phyloP scores from a whole-genome alignment of 495 filamentous ascomycete genomes.

The Neurospora sp. region DNA sequence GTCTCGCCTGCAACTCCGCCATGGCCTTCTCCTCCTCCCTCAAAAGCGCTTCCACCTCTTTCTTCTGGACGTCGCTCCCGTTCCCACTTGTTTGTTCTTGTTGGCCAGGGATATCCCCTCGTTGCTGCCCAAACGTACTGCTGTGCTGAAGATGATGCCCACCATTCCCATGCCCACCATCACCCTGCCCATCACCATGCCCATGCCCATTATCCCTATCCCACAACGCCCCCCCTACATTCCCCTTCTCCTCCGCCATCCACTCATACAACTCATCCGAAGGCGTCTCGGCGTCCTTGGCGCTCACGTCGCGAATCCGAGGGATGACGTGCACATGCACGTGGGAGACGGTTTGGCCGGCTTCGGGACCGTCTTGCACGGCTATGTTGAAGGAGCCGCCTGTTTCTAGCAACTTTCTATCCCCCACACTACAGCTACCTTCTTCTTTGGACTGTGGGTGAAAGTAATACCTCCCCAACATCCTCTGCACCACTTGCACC shows the following conservation, averaged over 20 bases:
- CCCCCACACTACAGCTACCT: not conserved
- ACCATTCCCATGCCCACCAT: not conserved
- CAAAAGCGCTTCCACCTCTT: not conserved
- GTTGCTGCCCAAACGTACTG: not conserved
- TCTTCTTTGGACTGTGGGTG: conserved; percentile 12
- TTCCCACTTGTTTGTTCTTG: too few relatives aligned
- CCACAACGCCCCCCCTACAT: conserved; percentile 56
- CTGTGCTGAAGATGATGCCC: not conserved
- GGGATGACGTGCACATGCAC: conserved; percentile 94
- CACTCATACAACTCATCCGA: conserved; percentile 61
- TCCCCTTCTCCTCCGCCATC: conserved; percentile 76
- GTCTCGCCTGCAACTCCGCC: conserved; percentile 11
- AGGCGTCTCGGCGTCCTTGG: conserved; percentile 37
- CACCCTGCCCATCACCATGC: not conserved
- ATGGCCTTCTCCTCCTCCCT: not conserved
- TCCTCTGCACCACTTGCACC: conserved; percentile 69
- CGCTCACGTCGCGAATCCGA: conserved; percentile 36
- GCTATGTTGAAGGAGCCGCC: conserved; percentile 74
- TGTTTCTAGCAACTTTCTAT: not conserved
- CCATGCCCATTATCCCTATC: conserved; percentile 18
- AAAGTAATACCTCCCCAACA: conserved; percentile 65
- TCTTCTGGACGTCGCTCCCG: not conserved
- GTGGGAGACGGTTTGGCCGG: conserved; percentile 84
- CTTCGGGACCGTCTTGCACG: conserved; percentile 78
- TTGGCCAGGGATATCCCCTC: not conserved